A percentile compares a stretch with the other conserved stretches of the same genome.
These are phyloP conservation scores for Platanus orientalis DNA, from an alignment of 164 flowering plant species.

Conservation along the genomic window DNA sequence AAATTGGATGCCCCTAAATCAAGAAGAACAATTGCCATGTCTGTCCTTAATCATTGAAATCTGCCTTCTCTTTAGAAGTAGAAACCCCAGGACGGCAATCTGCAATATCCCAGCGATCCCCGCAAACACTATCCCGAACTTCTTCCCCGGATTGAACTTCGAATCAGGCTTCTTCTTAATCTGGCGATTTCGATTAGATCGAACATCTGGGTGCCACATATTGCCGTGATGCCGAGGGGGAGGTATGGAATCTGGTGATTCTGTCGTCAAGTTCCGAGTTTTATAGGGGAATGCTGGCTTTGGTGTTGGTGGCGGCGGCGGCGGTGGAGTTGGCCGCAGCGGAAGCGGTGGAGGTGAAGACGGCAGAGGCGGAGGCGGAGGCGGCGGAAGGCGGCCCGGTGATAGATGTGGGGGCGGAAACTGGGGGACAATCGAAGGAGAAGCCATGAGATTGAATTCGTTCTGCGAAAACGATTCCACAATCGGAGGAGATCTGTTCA, in stretches of 20 bases:
- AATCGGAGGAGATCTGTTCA: slow-evolving; percentile 17
- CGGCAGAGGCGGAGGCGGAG: neutral
- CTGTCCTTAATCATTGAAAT: slow-evolving; percentile 11
- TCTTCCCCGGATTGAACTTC: slow-evolving; percentile 22
- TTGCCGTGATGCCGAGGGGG: neutral
- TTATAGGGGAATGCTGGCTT: no score
- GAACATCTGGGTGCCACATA: neutral
- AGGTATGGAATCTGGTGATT: neutral
- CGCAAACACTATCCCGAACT: slow-evolving; percentile 25
- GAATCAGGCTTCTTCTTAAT: neutral
- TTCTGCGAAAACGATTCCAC: slow-evolving; percentile 17
- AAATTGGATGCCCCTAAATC: neutral
- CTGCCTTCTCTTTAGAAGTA: slow-evolving; percentile 24
- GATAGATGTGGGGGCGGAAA: neutral
- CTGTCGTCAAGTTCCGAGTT: no score
- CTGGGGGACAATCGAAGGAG: neutral
- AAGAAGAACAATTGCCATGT: neutral
- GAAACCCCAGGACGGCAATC: slow-evolving; percentile 20
- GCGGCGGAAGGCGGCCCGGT: neutral
- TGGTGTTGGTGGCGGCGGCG: neutral
- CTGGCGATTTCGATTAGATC: neutral
- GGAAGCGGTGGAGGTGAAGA: neutral
- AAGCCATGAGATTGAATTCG: neutral
- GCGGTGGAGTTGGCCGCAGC: neutral
- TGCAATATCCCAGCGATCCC: slow-evolving; percentile 27